Base-by-base conservation (phyloP, 192 early-diverging fungal species). In the Coemansia sp. region DNA sequence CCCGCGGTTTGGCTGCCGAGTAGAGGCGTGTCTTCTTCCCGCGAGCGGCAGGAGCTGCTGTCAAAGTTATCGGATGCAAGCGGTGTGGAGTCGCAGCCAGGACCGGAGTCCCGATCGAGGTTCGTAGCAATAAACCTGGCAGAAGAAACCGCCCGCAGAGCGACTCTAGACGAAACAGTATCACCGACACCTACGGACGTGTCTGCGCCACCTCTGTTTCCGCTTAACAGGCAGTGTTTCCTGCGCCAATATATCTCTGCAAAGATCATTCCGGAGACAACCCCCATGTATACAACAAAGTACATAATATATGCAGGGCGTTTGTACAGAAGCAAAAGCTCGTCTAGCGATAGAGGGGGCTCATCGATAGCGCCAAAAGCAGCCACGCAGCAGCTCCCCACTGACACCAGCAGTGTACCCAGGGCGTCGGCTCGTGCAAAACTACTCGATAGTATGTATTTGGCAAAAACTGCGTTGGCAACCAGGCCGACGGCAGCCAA, bases 351-450 rank as follows among this genome's bases (percentile, higher is more conserved):
- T 55, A 91, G 87, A 51, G 79, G 85, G 6, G 91, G 90, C 74
- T 90, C 90, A n/a, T 88, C 87, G 34, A 93, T 88, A 3, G 91
- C 87, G 34, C 92, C 92, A 84, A 93, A 93, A 20, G 87, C 61
- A 22, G 88, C 90, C 51, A 93, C 87, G 39, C 88, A 77, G 38
- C 87, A 69, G 35, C 90, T 87, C 12, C 91, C 91, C 54, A 89
- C 54, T 3, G 88, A 63, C 61, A 91, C 91, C 32, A 91, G 65
- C 56, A 89, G 45, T 5, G 91, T 93, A 37, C 91, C 91, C 79
- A 86, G 61, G 41, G 84, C 72, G 55, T 88, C 90, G 22, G 87
- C 83, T 38, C 69, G 80, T 7, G 83, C 85, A 83, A 93, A 92
- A 34, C 73, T 85, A 68, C 90, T 90, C 28, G 76, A 79, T 32